Base-by-base conservation (phyloP, 768 basidiomycete species). In the Lactarius hatsudake region DNA sequence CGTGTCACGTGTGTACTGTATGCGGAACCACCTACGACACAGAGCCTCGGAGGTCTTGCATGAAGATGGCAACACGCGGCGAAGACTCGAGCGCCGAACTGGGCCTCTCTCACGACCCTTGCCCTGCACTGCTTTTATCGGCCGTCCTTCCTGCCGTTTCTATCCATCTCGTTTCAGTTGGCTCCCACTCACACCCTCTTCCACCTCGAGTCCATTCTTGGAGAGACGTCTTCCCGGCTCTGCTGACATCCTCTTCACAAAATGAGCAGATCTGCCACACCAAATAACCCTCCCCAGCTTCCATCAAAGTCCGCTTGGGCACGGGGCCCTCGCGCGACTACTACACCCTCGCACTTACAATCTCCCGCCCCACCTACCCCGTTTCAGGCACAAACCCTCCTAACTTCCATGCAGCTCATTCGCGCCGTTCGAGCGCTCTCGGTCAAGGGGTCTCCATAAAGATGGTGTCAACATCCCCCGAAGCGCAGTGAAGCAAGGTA, bases 221-320 rank as follows among this genome's bases (percentile, higher is more conserved):
- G 20, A 28, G 3, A 15, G 6, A 17, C 18, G 17, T 36, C 40
- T 59, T 42, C 12, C 26, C 17, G 3, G 26, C 20, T 42, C 23
- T 32, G 42, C 66, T 67, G n/a, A 67, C 60, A 28, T 12, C 34
- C 54, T 48, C 55, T 42, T 48, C 38, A 10, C 71, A 93, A 90
- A 93, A 96, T 96, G 94, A 96, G 91, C 91, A 94, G 89, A 88
- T 86, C 86, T 80, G 87, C 90, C 72, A 85, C 81, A 81, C 77
- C 85, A 80, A 89, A 88, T 86, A 88, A 81, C 82, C 83, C 84
- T 79, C 77, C 85, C 81, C 86, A 82, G 84, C 87, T 88, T 81
- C 80, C 89, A 77, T 77, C 83, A 82, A 86, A 87, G 83, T 93
- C 93, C 79, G 93, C 92, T 83, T 96, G 94, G 94, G 81, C 90